phyloP scores from a whole-genome alignment of 495 filamentous ascomycete genomes.

The Rusavskia elegans region DNA sequence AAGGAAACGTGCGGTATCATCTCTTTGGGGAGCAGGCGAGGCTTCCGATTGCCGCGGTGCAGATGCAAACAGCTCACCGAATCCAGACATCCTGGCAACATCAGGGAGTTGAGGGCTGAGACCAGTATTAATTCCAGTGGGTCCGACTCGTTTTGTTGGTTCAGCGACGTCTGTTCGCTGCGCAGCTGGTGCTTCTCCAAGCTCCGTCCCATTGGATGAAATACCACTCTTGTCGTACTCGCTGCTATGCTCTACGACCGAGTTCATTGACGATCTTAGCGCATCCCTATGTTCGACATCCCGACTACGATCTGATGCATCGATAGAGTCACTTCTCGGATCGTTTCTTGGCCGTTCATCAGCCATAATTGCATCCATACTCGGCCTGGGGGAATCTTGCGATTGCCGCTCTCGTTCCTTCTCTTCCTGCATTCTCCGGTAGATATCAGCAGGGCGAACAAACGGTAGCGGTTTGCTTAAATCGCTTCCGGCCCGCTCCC shows the following conservation, averaged over 20 bases:
- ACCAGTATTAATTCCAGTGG: conserved; percentile 2
- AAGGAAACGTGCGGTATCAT: not conserved
- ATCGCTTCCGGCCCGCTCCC: conserved; percentile 8
- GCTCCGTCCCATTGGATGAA: not conserved
- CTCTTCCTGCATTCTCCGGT: conserved; percentile 56
- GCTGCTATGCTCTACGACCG: conserved; percentile 41
- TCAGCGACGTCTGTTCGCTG: not conserved
- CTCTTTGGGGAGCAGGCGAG: not conserved
- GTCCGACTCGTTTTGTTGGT: not conserved
- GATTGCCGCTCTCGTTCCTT: conserved; percentile 37
- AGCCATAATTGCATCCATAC: conserved; percentile 22
- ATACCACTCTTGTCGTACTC: conserved; percentile 36
- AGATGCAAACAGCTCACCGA: conserved; percentile 31
- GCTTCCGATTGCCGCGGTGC: not conserved
- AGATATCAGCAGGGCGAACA: conserved; percentile 65
- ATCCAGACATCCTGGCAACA: conserved; percentile 46
- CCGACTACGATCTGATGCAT: conserved; percentile 15
- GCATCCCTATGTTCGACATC: conserved; percentile 17
- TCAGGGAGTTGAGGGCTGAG: conserved; percentile 44
- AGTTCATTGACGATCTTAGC: conserved; percentile 26
- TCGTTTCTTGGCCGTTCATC: not conserved
- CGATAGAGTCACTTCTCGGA: conserved; percentile 9
- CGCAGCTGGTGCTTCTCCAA: not conserved
- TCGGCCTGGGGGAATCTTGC: conserved; percentile 32
- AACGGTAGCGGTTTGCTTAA: conserved; percentile 39